Evolutionary conservation across 2,329 filamentous ascomycete genomes (phyloP), one percentile per base, ranked within the genome.

Genomic region (Didymella arachidicola): DNA sequence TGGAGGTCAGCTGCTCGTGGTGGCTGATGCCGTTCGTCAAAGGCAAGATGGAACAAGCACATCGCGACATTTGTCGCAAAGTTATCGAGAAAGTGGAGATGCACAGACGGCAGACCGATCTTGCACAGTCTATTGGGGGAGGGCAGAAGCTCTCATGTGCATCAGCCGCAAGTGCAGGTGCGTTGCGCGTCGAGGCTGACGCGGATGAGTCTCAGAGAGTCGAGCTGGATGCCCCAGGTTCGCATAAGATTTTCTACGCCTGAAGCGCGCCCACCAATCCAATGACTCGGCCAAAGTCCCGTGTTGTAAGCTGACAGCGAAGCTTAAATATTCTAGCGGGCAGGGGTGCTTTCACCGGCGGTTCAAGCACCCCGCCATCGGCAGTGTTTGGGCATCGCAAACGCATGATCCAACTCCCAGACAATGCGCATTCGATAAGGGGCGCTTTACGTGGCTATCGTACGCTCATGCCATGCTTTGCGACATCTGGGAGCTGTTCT

Each of bases 21-120:
- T 76, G 63, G 60, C 62, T 77, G 30, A 77, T 77, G 74, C 74
- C 73, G 1, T 72, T 77, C 50, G 72, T 77, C 14, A 68, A 67
- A 42, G 58, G 64, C 49, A 73, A 70, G 53, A 74, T 74, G 71
- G 72, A 75, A 47, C 55, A 63, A 16, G 73, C 72, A 38, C 73
- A 77, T 52, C 53, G 61, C 10, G 71, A 74, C 36, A 73, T 76
- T 6, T 74, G 72, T 51, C 56, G 63, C 39, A 76, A 75, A 49
- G 64, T 77, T 4, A 64, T 76, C 4, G 72, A 75, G 45, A 74
- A 70, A 52, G 70, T 74, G 10, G 65, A 64, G 42, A 70, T 71
- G 63, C 53, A 62, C 52, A 67, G 62, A 47, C 53, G 52, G 42
- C 65, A 70, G 46, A 48, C 63, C 22, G 57, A 56, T 14, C 49